A percentile compares a stretch with the other conserved stretches of the same genome.
Evolutionary conservation across 2,329 filamentous ascomycete genomes (phyloP).

Genomic region (Xylaria sp.): DNA sequence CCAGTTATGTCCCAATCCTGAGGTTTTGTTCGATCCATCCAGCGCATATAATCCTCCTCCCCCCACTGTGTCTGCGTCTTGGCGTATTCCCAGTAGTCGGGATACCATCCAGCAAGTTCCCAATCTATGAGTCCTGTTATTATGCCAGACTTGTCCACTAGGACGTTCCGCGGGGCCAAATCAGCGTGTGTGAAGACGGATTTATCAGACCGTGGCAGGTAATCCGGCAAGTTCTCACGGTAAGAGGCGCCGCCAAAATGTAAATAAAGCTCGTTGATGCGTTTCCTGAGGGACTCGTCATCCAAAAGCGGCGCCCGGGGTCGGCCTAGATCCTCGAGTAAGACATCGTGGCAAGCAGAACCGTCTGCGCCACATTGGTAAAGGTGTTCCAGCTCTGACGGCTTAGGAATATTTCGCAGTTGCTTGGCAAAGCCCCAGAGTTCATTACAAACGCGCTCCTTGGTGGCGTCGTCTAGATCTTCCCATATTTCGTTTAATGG

Average conservation of each 20-base stretch:
- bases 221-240: not conserved
- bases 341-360: not conserved
- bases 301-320: not conserved
- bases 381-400: not conserved
- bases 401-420: constrained; percentile 12
- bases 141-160: not conserved
- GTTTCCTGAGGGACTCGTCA: not conserved
- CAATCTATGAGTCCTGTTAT: constrained; percentile 13
- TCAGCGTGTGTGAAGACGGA: constrained; percentile 15
- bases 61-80: not conserved
- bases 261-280: constrained; percentile 14
- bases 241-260: not conserved
- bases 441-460: constrained; percentile 16
- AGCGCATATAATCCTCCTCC: not conserved
- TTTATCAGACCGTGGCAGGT: not conserved
- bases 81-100: constrained; percentile 20
- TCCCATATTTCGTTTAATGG: constrained; percentile 3
- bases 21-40: constrained; percentile 16
- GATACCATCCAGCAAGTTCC: constrained; percentile 16
- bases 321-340: not conserved
- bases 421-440: constrained; percentile 21
- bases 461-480: not conserved
- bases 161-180: constrained; percentile 3
- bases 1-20: constrained; percentile 11
- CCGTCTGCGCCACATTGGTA: constrained; percentile 20